Evolutionary conservation across 2,329 filamentous ascomycete species (phyloP).

Genomic region (Fusarium kyushuense): DNA sequence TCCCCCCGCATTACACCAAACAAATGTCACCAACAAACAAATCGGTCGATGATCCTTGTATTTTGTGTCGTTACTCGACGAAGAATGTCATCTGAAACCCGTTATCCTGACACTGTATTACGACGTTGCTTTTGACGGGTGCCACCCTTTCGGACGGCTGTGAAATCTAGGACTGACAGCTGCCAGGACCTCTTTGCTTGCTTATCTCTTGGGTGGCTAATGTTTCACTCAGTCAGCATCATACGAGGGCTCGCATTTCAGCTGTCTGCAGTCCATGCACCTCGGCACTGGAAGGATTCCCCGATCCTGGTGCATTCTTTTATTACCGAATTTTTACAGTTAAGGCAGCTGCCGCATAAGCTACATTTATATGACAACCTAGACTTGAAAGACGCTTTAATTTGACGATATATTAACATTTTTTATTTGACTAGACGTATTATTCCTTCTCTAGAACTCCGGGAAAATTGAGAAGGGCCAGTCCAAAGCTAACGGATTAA

Average conservation of each 20-base stretch:
- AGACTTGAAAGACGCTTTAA: no score
- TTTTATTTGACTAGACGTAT: no score
- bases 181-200: not conserved
- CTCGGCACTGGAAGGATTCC: not conserved
- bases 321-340: no score
- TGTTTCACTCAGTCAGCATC: conserved; percentile 9
- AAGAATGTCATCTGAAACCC: conserved; percentile 5
- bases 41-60: not conserved
- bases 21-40: conserved; percentile 16
- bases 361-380: no score
- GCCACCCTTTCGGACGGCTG: not conserved
- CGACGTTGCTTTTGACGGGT: conserved; percentile 24
- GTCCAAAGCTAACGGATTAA: no score
- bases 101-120: conserved; percentile 16
- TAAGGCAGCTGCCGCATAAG: no score
- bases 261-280: not conserved
- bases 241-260: not conserved
- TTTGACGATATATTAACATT: no score
- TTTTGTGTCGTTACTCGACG: conserved; percentile 16
- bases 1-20: conserved; percentile 14
- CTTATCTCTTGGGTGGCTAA: not conserved
- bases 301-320: no score
- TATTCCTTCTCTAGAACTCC: no score
- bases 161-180: not conserved
- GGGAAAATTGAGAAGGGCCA: no score